Conservation (phyloP, 2,329 filamentous ascomycete species). For the Penicillium paneum region DNA sequence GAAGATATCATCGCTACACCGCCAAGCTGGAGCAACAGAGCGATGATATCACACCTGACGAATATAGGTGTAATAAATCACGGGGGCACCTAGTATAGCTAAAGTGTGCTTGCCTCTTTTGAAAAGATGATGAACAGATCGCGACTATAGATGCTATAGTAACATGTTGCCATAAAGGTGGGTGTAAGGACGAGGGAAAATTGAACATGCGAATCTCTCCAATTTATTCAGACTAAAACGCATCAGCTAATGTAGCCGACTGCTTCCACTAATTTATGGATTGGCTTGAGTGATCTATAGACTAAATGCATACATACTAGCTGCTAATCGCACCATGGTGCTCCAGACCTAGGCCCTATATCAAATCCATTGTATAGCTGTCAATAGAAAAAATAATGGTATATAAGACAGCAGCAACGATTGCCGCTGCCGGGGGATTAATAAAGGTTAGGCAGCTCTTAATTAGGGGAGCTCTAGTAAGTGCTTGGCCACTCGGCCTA, state of each 20-base stretch:
- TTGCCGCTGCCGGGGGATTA: conserved; percentile 27
- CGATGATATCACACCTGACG: conserved; percentile 41
- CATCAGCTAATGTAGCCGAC: conserved; percentile 37
- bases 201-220: conserved; percentile 32
- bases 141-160: conserved; percentile 42
- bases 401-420: conserved; percentile 29
- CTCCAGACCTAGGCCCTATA: conserved; percentile 34
- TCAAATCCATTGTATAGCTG: conserved; percentile 32
- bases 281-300: not conserved
- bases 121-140: conserved; percentile 43
- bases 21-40: conserved; percentile 39
- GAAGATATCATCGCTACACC: conserved; percentile 43
- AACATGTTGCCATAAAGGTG: conserved; percentile 41
- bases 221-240: conserved; percentile 28
- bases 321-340: conserved; percentile 32
- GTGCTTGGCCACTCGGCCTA: not conserved
- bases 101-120: conserved; percentile 28
- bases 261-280: conserved; percentile 35
- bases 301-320: conserved; percentile 23
- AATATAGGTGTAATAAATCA: conserved; percentile 43
- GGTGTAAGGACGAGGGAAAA: conserved; percentile 41
- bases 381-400: conserved; percentile 23
- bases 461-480: not conserved
- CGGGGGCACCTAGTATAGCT: conserved; percentile 37
- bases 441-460: not conserved